phyloP scores from a whole-genome alignment of 2,329 filamentous ascomycete genomes.

The Dothistroma septosporum region DNA sequence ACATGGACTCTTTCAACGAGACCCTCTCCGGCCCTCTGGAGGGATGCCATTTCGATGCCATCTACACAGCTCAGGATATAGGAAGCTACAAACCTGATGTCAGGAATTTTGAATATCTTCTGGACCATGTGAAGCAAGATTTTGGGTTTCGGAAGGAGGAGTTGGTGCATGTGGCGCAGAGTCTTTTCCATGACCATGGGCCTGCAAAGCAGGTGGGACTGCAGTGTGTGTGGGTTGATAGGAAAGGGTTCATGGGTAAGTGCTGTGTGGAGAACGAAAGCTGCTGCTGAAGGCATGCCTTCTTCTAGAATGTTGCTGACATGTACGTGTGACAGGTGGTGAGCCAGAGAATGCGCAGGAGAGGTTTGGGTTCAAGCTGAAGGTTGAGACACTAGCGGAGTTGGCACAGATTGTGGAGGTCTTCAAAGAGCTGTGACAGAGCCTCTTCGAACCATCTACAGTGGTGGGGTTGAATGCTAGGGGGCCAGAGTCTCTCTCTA shows the following conservation, averaged over 20 bases:
- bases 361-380: conserved; percentile 55
- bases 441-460: too few relatives aligned
- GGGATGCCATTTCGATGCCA: conserved; percentile 36
- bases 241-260: conserved; percentile 50
- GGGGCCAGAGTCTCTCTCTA: too few relatives aligned
- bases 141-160: conserved; percentile 55
- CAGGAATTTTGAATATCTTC: conserved; percentile 63
- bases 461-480: too few relatives aligned
- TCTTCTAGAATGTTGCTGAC: too few relatives aligned
- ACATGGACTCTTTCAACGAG: conserved; percentile 49
- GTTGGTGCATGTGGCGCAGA: conserved; percentile 66
- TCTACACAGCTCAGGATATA: conserved; percentile 64
- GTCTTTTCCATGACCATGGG: conserved; percentile 62
- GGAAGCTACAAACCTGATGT: conserved; percentile 66
- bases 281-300: too few relatives aligned
- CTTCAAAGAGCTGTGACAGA: conserved; percentile 7
- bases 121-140: conserved; percentile 50
- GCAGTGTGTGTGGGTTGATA: conserved; percentile 61
- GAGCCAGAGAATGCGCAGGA: conserved; percentile 36
- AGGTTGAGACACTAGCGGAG: conserved; percentile 56
- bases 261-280: too few relatives aligned
- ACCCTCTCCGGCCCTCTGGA: conserved; percentile 50
- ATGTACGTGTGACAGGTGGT: too few relatives aligned
- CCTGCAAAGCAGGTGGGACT: conserved; percentile 60
- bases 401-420: conserved; percentile 56